These are phyloP conservation scores for Rhizopus delemar DNA, from an alignment of 371 early-diverging fungal species.

Conservation along the genomic window DNA sequence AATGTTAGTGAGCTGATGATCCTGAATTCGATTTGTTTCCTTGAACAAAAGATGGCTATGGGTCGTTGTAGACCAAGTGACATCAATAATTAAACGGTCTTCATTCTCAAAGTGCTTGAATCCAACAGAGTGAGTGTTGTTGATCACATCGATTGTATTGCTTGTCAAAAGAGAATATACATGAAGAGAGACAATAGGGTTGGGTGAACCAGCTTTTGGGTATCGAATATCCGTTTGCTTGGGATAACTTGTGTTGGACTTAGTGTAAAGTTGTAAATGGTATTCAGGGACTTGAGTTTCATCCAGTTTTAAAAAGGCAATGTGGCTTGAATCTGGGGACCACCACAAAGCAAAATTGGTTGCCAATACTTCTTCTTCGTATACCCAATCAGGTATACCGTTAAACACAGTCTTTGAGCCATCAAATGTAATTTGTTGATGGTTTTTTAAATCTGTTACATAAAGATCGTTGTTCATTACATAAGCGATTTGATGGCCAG, in stretches of 20 bases:
- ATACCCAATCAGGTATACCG: conserved; percentile 96
- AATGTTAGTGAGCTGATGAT: conserved; percentile 68
- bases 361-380: conserved; percentile 74
- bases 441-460: conserved; percentile 64
- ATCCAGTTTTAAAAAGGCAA: conserved; percentile 84
- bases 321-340: conserved; percentile 79
- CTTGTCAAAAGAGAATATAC: conserved; percentile 47
- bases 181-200: conserved; percentile 79
- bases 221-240: conserved; percentile 73
- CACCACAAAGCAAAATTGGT: conserved; percentile 80
- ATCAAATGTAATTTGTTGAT: conserved; percentile 78
- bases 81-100: conserved; percentile 79
- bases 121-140: conserved; percentile 9
- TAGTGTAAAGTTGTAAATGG: conserved; percentile 66
- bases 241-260: conserved; percentile 62
- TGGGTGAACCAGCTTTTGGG: conserved; percentile 87
- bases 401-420: conserved; percentile 84
- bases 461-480: conserved; percentile 86
- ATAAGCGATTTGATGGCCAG: conserved; percentile 79
- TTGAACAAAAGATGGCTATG: conserved; percentile 72
- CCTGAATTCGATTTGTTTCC: conserved; percentile 89
- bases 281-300: conserved; percentile 81
- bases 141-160: conserved; percentile 27
- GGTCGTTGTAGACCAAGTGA: conserved; percentile 76
- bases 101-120: conserved; percentile 50